Evolutionary conservation across 31 red algal genomes (phyloP).

Genomic region (Porphyra umbilicalis): DNA sequence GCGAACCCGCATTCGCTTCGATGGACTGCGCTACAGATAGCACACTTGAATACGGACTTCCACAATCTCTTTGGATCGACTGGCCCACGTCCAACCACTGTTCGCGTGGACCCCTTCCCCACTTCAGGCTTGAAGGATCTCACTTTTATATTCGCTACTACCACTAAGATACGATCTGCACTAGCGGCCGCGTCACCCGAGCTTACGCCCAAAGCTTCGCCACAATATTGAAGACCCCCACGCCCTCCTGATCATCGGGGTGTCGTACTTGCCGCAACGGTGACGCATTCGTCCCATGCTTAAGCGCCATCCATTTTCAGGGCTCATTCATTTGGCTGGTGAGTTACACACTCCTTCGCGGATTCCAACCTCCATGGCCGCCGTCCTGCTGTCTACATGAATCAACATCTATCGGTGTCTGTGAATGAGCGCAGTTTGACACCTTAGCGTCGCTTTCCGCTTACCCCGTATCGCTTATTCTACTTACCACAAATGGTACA

Average conservation of each 20-base stretch:
- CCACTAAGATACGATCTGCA: slow-evolving; percentile 91
- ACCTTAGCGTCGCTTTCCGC: slow-evolving; percentile 63
- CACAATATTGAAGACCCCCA: no score
- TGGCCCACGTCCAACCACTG: slow-evolving; percentile 55
- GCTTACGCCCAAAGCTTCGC: no score
- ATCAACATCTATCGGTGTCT: slow-evolving; percentile 68
- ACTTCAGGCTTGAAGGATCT: slow-evolving; percentile 86
- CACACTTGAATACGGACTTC: no score
- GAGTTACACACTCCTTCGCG: slow-evolving; percentile 87
- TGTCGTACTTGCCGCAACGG: no score
- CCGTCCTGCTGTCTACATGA: slow-evolving; percentile 60
- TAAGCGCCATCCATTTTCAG: slow-evolving; percentile 91
- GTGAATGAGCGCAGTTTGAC: slow-evolving; percentile 49
- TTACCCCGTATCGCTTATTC: slow-evolving; percentile 85
- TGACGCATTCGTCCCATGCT: slow-evolving; percentile 14
- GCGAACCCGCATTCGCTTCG: no score
- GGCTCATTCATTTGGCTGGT: slow-evolving; percentile 87
- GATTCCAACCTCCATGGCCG: slow-evolving; percentile 80
- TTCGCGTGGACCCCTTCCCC: slow-evolving; percentile 78
- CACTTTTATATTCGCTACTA: slow-evolving; percentile 84
- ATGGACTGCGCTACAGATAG: no score
- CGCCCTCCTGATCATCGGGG: no score
- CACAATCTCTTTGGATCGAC: slow-evolving; percentile 30
- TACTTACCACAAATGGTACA: slow-evolving; percentile 92
- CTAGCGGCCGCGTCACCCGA: not conserved